Conservation (phyloP, 139 green algal species). For the Gonium pectorale region DNA sequence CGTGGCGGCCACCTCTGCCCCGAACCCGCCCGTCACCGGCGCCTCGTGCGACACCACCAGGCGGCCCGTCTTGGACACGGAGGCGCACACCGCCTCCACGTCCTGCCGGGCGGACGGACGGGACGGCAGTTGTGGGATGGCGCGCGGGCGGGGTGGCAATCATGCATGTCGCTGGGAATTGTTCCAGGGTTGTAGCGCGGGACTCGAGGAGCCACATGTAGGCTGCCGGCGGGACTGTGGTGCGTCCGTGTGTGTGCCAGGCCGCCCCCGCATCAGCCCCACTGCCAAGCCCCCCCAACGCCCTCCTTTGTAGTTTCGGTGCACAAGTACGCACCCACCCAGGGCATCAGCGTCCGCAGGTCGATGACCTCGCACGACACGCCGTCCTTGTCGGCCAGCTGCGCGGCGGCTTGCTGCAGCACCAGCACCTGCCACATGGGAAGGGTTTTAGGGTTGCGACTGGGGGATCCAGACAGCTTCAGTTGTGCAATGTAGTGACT, state of each 20-base stretch:
- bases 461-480: too few species aligned
- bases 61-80: slow-evolving; percentile 77
- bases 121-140: not conserved
- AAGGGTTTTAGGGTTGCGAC: too few species aligned
- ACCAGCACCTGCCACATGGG: slow-evolving; percentile 62
- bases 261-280: not conserved
- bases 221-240: too few species aligned
- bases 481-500: too few species aligned
- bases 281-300: not conserved
- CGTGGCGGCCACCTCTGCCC: slow-evolving; percentile 80
- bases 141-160: not conserved
- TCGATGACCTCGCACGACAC: slow-evolving; percentile 91
- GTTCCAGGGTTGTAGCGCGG: not conserved
- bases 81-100: slow-evolving; percentile 55
- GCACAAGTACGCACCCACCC: slow-evolving; percentile 62
- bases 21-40: slow-evolving; percentile 87
- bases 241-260: not conserved
- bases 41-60: slow-evolving; percentile 94
- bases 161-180: too few species aligned
- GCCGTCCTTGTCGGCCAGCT: not conserved
- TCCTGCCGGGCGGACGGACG: slow-evolving; percentile 59
- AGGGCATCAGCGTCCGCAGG: slow-evolving; percentile 88
- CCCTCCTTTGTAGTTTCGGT: too few species aligned
- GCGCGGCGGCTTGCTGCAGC: slow-evolving; percentile 15
- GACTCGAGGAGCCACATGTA: too few species aligned